Conservation (phyloP, 1,139 yeast genomes). For the Saccharomyces hybrid region DNA sequence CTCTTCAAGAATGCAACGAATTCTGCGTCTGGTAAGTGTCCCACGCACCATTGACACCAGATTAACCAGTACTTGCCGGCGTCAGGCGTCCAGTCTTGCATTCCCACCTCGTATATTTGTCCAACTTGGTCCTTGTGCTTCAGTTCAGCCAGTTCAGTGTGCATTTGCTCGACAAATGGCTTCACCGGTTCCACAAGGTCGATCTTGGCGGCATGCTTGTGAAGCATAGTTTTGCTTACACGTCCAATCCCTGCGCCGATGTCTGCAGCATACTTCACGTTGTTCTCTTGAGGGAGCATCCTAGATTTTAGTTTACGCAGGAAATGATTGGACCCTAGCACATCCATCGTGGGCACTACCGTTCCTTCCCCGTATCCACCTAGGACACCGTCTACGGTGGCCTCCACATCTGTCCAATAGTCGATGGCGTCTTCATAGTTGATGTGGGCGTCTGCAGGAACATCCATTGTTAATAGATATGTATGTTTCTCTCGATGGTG, state of each 20-base stretch:
- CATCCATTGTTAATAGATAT: conserved; percentile 8
- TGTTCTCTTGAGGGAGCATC: conserved; percentile 45
- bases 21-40: conserved; percentile 81
- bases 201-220: conserved; percentile 68
- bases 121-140: conserved; percentile 62
- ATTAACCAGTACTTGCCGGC: conserved; percentile 69
- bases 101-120: conserved; percentile 64
- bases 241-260: conserved; percentile 98
- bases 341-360: conserved; percentile 84
- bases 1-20: conserved; percentile 66
- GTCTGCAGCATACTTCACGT: conserved; percentile 67
- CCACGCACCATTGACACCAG: conserved; percentile 99
- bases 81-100: conserved; percentile 84
- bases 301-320: conserved; percentile 63
- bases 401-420: conserved; percentile 84
- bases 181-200: conserved; percentile 86
- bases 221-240: conserved; percentile 75
- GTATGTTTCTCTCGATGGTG: neutral
- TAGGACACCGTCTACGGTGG: conserved; percentile 87
- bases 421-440: conserved; percentile 74
- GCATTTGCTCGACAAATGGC: conserved; percentile 77
- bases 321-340: conserved; percentile 78
- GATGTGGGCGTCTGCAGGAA: conserved; percentile 50
- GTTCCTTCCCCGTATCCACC: conserved; percentile 93
- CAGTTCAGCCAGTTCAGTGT: conserved; percentile 48